Base-by-base conservation (phyloP, 768 basidiomycete species). In the Kwoniella dejecticola region DNA sequence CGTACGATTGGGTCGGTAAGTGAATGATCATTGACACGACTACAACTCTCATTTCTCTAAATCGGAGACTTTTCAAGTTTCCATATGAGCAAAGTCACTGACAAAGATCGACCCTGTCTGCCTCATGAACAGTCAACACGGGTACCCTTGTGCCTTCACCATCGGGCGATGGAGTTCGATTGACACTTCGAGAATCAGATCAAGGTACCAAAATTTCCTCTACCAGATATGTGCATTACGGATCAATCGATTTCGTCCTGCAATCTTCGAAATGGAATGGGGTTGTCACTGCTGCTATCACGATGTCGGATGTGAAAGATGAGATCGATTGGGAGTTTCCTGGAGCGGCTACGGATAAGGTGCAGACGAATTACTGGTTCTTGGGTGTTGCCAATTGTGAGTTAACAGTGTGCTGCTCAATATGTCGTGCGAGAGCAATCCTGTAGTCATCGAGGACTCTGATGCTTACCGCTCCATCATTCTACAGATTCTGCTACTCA, bases 201-300 rank as follows among this genome's bases (percentile, higher is more conserved):
- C 71, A 88, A 30, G 91, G 91, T 19, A 91, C 87, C 4, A 84
- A 88, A 42, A 67, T 93, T 47, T 88, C 88, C 3, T 88, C 88
- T 23, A 92, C 90, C 1, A 84, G 86, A 41, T 92, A 90, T 72
- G 79, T 92, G 2, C 87, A 90, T 76, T 92, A 91, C 68, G 91
- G 90, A 33, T 85, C 81, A 12, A 83, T 91, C 68, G 70, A 74
- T 48, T 71, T 74, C 27, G 62, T 63, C 1, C 58, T 66, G 10
- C 60, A 90, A 80, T 88, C 89, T 0, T 85, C 88, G 41, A 84
- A 85, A 58, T 90, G 89, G 89, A 82, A 75, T 17, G 90, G 90
- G 31, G 86, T 93, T 6, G 88, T 94, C 54, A 87, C 88, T 0
- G 90, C 91, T 52, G 65, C 75, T 13, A 77, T 77, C 54, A 88